A percentile compares a stretch with the other conserved stretches of the same genome.
Conservation (phyloP, 495 filamentous ascomycete genomes). For the Penicillium robsamsonii region DNA sequence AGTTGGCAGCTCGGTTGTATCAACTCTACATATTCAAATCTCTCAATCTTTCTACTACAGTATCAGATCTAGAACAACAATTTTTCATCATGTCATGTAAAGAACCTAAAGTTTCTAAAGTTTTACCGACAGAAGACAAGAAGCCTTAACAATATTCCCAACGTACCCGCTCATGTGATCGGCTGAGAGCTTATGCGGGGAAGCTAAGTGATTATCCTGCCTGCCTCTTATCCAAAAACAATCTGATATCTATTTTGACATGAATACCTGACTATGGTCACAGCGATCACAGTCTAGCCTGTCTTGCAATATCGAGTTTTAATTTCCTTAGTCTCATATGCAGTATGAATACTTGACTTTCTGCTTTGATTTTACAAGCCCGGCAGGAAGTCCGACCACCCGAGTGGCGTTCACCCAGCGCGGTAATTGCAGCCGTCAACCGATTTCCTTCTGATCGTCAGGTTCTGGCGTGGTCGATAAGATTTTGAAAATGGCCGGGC, state of each 20-base stretch:
- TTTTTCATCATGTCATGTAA: no score
- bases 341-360: no score
- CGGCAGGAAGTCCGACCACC: constrained; percentile 17
- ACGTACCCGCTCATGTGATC: constrained; percentile 5
- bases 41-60: no score
- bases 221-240: background rate
- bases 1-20: no score
- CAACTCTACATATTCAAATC: no score
- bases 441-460: background rate
- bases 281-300: background rate
- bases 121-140: no score
- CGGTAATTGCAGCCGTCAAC: constrained; percentile 19
- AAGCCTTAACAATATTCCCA: no score
- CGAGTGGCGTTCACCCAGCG: constrained; percentile 19
- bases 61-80: no score
- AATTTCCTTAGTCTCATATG: background rate
- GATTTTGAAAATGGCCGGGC: background rate
- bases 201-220: background rate
- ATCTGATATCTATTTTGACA: background rate
- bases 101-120: no score
- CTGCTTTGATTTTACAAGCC: background rate
- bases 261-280: no score
- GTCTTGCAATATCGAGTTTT: background rate
- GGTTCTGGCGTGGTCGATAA: background rate
- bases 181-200: background rate